phyloP scores from a whole-genome alignment of 306 rosid species.

The Phaseolus lunatus region DNA sequence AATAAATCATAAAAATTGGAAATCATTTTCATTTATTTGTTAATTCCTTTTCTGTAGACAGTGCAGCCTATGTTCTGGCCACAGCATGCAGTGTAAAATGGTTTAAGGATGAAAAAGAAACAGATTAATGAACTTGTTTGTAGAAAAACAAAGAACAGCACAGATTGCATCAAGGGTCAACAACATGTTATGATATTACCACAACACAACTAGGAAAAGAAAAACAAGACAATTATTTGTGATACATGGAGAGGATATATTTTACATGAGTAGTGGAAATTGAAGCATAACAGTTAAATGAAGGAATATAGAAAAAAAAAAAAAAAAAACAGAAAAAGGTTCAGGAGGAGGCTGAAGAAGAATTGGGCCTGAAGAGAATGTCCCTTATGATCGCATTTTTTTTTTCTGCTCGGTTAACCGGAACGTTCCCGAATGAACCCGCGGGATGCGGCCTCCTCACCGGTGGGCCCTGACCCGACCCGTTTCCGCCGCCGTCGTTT shows the following conservation, averaged over 20 bases:
- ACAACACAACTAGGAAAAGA: too few relatives aligned
- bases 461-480: not conserved
- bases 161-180: too few relatives aligned
- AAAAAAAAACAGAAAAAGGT: not conserved
- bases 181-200: not conserved
- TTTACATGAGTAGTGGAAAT: not conserved
- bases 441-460: not conserved
- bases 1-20: not conserved
- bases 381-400: not conserved
- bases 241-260: not conserved
- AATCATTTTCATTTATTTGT: not conserved
- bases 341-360: not conserved
- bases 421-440: not conserved
- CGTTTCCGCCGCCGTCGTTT: not conserved
- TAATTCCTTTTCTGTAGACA: not conserved
- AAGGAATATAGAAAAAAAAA: not conserved
- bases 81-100: not conserved
- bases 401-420: not conserved
- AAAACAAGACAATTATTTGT: too few relatives aligned
- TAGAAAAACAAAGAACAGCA: too few relatives aligned
- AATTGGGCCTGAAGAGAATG: not conserved
- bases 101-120: too few relatives aligned
- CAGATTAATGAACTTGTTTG: not conserved
- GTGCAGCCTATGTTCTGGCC: not conserved
- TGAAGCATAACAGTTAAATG: not conserved